These are phyloP conservation scores for Ambrosiella xylebori DNA, from an alignment of 2,329 filamentous ascomycete genomes.

Conservation along the genomic window DNA sequence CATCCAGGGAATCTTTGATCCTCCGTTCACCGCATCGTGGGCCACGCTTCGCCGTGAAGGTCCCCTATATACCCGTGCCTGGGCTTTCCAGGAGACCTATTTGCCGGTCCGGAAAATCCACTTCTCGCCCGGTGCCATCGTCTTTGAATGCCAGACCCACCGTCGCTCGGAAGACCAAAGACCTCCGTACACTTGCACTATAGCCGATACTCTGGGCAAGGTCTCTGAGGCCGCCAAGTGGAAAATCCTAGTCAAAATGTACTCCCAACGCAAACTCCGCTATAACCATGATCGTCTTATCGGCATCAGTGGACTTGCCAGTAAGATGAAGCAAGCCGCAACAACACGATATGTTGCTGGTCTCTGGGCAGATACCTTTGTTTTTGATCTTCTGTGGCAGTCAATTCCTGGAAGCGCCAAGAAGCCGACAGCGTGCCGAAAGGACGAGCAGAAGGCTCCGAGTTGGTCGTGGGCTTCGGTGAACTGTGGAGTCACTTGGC, in stretches of 20 bases:
- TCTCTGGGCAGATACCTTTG: slow-evolving; percentile 16
- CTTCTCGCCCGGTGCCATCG: slow-evolving; percentile 8
- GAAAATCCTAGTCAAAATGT: slow-evolving; percentile 18
- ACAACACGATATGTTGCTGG: slow-evolving; percentile 18
- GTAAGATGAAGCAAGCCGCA: slow-evolving; percentile 15
- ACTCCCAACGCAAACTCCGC: slow-evolving; percentile 16
- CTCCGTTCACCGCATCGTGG: slow-evolving; percentile 11
- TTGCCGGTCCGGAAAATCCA: slow-evolving; percentile 3
- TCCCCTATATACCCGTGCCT: slow-evolving; percentile 14
- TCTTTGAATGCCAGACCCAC: slow-evolving; percentile 18
- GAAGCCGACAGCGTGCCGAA: slow-evolving; percentile 8
- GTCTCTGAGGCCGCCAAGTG: slow-evolving; percentile 14
- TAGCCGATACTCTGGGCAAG: slow-evolving; percentile 13
- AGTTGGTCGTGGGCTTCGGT: slow-evolving; percentile 12
- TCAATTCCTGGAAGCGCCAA: slow-evolving; percentile 9
- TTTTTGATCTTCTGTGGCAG: slow-evolving; percentile 12
- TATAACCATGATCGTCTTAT: slow-evolving; percentile 17
- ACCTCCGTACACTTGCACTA: slow-evolving; percentile 14
- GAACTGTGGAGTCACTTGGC: slow-evolving; percentile 12
- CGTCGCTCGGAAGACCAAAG: slow-evolving; percentile 13
- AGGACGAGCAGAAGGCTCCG: slow-evolving; percentile 9
- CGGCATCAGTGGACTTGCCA: slow-evolving; percentile 19
- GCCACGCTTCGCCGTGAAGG: slow-evolving; percentile 13
- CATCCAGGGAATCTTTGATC: slow-evolving; percentile 11
- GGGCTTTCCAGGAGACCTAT: slow-evolving; percentile 14